phyloP scores from a whole-genome alignment of 2,329 filamentous ascomycete genomes.

The Talaromyces funiculosus region DNA sequence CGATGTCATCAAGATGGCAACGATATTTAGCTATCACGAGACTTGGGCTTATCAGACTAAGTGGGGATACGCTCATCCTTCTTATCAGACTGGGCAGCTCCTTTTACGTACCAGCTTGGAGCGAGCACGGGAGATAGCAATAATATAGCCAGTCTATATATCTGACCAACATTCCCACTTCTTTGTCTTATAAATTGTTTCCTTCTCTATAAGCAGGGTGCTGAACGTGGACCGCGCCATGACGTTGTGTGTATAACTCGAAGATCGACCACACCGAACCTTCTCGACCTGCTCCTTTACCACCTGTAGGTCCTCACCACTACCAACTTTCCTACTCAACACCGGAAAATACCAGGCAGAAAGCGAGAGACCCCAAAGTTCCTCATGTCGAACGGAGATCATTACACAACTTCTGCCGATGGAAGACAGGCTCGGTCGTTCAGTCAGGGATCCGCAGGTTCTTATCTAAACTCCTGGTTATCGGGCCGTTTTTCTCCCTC shows the following conservation, averaged over 20 bases:
- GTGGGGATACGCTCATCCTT: neutral
- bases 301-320: neutral
- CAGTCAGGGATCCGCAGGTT: conserved; percentile 14
- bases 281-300: neutral
- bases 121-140: neutral
- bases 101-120: neutral
- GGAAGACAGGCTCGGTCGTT: conserved; percentile 12
- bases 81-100: neutral
- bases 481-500: conserved; percentile 12
- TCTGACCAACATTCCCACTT: neutral
- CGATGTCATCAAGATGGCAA: neutral
- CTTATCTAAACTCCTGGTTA: conserved; percentile 11
- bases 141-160: neutral
- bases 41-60: neutral
- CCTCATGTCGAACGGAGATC: conserved; percentile 6
- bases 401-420: neutral
- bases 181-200: neutral
- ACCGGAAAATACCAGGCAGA: neutral
- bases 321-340: neutral
- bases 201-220: neutral
- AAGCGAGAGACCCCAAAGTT: too few species aligned
- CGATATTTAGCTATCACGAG: neutral
- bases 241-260: neutral
- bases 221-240: neutral
- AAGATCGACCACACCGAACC: neutral